These are phyloP conservation scores for Forsythia suspensa DNA, from an alignment of 257 asterid genomes.

Conservation along the genomic window DNA sequence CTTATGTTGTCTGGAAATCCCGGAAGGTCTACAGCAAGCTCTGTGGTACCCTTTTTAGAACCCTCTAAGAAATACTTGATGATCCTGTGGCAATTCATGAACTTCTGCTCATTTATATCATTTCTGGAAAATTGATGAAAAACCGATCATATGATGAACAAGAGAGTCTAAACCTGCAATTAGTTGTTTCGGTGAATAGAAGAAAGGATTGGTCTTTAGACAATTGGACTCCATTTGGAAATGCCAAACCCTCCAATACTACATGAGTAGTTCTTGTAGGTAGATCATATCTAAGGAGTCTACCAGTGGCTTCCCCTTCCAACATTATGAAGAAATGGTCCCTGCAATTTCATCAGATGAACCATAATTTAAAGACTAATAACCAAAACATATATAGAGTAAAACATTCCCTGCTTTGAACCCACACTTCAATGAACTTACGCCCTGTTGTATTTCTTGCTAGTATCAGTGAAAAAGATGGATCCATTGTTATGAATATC, in stretches of 20 bases:
- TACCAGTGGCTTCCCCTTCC: slow-evolving; percentile 92
- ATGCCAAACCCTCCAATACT: slow-evolving; percentile 70
- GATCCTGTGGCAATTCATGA: slow-evolving; percentile 37
- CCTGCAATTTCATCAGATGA: slow-evolving; percentile 28
- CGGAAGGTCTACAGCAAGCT: slow-evolving; percentile 66
- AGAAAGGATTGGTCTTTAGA: slow-evolving; percentile 81
- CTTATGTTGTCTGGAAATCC: slow-evolving; percentile 89
- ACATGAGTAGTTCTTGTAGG: slow-evolving; percentile 67
- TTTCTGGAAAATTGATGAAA: too few species aligned
- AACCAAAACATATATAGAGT: background rate
- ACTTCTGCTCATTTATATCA: background rate
- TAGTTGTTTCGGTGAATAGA: slow-evolving; percentile 82
- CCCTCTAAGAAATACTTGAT: slow-evolving; percentile 73
- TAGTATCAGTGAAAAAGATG: slow-evolving; percentile 88
- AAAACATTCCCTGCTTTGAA: background rate
- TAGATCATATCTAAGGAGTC: slow-evolving; percentile 77
- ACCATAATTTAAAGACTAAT: background rate
- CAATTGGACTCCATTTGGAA: slow-evolving; percentile 86
- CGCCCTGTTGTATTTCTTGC: slow-evolving; percentile 77
- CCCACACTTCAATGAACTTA: slow-evolving; percentile 31
- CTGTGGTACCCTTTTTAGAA: slow-evolving; percentile 44
- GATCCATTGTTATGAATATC: slow-evolving; percentile 82
- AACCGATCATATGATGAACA: background rate
- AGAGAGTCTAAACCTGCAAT: slow-evolving; percentile 59
- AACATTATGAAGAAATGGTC: slow-evolving; percentile 72